Evolutionary conservation across 345 rosid species (phyloP).

Genomic region (Clarkia xantiana): DNA sequence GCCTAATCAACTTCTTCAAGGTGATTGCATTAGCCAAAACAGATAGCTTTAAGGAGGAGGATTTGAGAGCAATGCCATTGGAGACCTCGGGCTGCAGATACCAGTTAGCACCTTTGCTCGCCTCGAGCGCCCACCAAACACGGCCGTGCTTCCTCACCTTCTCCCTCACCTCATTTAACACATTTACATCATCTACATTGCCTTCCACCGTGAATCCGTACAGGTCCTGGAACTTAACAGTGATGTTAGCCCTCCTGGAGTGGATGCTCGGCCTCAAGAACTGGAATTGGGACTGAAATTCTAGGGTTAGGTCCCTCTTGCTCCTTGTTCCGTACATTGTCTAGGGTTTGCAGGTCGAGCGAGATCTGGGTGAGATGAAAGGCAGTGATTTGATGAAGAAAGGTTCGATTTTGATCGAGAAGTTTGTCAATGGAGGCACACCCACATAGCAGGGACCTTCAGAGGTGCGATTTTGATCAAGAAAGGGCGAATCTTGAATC

Average conservation of each 20-base stretch:
- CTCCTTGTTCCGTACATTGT: conserved; percentile 49
- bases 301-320: conserved; percentile 50
- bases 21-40: conserved; percentile 67
- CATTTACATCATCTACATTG: conserved; percentile 89
- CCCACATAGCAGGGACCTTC: too few species aligned
- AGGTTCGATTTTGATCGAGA: too few species aligned
- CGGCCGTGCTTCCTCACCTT: conserved; percentile 87
- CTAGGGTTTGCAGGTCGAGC: too few species aligned
- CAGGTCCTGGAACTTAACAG: conserved; percentile 82
- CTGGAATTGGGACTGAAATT: conserved; percentile 59
- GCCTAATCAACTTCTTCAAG: conserved; percentile 74
- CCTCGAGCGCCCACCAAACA: conserved; percentile 96
- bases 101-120: conserved; percentile 99
- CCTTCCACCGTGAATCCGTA: conserved; percentile 92
- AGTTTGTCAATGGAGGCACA: too few species aligned
- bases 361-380: too few species aligned
- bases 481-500: too few species aligned
- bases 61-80: conserved; percentile 62
- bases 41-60: conserved; percentile 73
- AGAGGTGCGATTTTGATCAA: too few species aligned
- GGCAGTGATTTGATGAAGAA: too few species aligned
- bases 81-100: conserved; percentile 68
- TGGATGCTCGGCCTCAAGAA: conserved; percentile 90
- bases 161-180: conserved; percentile 88
- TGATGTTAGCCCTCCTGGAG: conserved; percentile 75